phyloP scores from a whole-genome alignment of 306 rosid species.

The Ochetophila trinervis region DNA sequence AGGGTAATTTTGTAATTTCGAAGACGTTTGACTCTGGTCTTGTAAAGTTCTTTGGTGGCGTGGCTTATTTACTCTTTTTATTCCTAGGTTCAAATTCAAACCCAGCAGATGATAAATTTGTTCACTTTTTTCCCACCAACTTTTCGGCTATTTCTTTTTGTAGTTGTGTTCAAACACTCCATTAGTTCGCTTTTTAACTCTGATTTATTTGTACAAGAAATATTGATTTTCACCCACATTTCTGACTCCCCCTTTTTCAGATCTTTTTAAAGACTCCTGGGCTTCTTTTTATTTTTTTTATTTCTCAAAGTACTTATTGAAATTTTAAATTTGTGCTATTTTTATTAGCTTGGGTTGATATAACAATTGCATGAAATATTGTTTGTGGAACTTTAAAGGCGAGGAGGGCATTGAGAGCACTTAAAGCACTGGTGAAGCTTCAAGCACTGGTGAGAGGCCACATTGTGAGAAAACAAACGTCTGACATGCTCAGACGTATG shows the following conservation, averaged over 20 bases:
- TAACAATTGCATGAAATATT: background rate
- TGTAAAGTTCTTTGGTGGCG: background rate
- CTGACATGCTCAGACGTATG: slow-evolving; percentile 91
- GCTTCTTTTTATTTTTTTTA: no score
- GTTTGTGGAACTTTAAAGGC: slow-evolving; percentile 47
- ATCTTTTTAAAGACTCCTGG: background rate
- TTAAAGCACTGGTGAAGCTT: slow-evolving; percentile 85
- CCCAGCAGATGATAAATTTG: background rate
- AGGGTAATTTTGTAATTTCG: slow-evolving; percentile 9
- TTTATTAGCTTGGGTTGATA: background rate
- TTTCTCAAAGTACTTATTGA: no score
- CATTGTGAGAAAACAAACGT: slow-evolving; percentile 82
- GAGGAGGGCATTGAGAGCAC: slow-evolving; percentile 90
- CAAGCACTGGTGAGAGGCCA: slow-evolving; percentile 93
- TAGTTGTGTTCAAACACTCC: background rate
- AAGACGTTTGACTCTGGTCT: slow-evolving; percentile 5
- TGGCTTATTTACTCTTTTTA: background rate
- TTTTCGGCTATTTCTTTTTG: background rate
- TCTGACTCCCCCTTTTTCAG: background rate
- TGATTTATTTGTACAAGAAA: background rate
- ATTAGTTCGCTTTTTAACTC: background rate
- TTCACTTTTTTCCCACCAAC: background rate
- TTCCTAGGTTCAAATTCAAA: slow-evolving; percentile 3
- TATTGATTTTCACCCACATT: slow-evolving; percentile 49
- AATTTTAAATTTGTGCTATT: background rate